Conservation (phyloP, 2,329 filamentous ascomycete genomes). For the Stagonosporopsis rhizophila region DNA sequence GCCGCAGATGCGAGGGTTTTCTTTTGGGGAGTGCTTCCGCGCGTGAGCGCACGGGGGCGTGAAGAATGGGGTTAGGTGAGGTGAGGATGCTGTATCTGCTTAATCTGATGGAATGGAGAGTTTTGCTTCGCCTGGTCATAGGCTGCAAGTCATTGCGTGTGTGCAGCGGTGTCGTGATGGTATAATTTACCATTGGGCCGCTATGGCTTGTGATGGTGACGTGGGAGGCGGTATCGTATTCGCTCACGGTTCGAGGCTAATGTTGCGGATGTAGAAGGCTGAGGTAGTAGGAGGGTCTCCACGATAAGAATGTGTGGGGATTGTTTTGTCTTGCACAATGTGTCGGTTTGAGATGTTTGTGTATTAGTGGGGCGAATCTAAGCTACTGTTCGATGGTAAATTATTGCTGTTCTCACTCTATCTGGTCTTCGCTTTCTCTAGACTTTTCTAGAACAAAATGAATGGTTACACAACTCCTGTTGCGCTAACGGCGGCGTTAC, state of each 20-base stretch:
- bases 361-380: neutral
- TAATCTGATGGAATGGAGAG: too few species aligned
- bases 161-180: neutral
- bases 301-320: neutral
- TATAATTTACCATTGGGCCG: neutral
- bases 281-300: too few species aligned
- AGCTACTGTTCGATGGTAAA: neutral
- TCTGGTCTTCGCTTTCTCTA: neutral
- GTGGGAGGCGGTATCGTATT: neutral
- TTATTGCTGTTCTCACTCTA: neutral
- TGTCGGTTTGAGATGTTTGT: neutral
- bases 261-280: neutral
- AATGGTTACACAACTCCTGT: neutral
- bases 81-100: neutral
- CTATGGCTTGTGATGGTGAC: conserved; percentile 2
- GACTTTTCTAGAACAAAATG: conserved; percentile 6
- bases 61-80: neutral
- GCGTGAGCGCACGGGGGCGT: neutral
- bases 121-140: neutral
- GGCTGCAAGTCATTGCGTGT: neutral
- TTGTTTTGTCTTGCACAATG: neutral
- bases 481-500: neutral
- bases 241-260: neutral
- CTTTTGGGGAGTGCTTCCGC: neutral
- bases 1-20: neutral